phyloP scores from a whole-genome alignment of 2,329 filamentous ascomycete species.

The Coniochaeta sp. region DNA sequence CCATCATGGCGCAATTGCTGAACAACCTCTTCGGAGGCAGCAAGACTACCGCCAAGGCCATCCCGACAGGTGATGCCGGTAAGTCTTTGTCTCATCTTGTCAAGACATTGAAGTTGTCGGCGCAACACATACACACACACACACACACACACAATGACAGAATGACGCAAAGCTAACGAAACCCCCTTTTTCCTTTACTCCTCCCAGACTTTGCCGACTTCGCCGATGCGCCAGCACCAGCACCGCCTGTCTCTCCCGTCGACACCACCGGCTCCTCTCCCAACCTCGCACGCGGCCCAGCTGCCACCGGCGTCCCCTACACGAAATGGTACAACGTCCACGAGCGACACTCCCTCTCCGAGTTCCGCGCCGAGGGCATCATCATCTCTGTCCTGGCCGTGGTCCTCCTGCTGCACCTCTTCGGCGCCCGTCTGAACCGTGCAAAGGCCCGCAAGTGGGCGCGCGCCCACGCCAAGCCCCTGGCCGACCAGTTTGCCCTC shows the following conservation, averaged over 20 bases:
- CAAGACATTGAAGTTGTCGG: not conserved
- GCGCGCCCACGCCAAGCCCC: slow-evolving; percentile 59
- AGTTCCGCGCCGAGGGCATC: slow-evolving; percentile 83
- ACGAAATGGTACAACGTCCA: slow-evolving; percentile 97
- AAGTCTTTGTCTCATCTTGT: slow-evolving; percentile 23
- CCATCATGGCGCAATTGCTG: slow-evolving; percentile 49
- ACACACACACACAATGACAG: slow-evolving; percentile 1
- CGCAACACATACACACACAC: too few relatives aligned
- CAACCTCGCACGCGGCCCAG: slow-evolving; percentile 33
- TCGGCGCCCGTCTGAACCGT: slow-evolving; percentile 75
- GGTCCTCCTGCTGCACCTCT: slow-evolving; percentile 70
- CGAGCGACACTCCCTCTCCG: slow-evolving; percentile 75
- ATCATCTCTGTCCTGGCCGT: slow-evolving; percentile 70
- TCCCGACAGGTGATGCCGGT: slow-evolving; percentile 56
- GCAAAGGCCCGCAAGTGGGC: slow-evolving; percentile 77
- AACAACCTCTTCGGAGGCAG: slow-evolving; percentile 64
- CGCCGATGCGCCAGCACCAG: slow-evolving; percentile 66
- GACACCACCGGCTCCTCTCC: slow-evolving; percentile 22
- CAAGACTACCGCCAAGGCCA: slow-evolving; percentile 48
- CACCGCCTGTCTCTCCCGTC: slow-evolving; percentile 40
- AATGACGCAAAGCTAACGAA: slow-evolving; percentile 16
- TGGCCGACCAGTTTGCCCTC: slow-evolving; percentile 76
- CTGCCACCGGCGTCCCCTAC: slow-evolving; percentile 54
- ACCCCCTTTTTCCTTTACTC: slow-evolving; percentile 9
- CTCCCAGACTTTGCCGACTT: slow-evolving; percentile 89